Evolutionary conservation across 2,329 filamentous ascomycete genomes (phyloP).

Genomic region (Penicillium italicum): DNA sequence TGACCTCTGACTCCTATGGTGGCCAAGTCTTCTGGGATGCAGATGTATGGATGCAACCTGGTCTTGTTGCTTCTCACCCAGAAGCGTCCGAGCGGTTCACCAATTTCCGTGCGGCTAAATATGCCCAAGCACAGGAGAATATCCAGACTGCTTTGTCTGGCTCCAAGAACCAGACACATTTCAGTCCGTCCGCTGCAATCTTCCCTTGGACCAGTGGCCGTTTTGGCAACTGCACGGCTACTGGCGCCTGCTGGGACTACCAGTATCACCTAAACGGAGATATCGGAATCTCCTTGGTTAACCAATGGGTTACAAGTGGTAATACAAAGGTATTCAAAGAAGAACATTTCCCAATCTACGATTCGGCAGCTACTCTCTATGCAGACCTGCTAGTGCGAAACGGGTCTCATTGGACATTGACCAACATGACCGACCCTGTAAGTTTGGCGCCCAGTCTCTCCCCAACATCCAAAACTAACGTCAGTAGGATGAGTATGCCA

Average conservation of each 20-base stretch:
- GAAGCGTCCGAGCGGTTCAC: slow-evolving; percentile 60
- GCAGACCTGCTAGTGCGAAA: slow-evolving; percentile 60
- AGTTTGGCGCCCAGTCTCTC: slow-evolving; percentile 16
- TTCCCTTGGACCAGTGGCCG: slow-evolving; percentile 67
- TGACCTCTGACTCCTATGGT: slow-evolving; percentile 65
- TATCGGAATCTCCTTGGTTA: slow-evolving; percentile 60
- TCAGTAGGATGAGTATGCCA: slow-evolving; percentile 61
- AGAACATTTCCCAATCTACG: slow-evolving; percentile 59
- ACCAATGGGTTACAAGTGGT: slow-evolving; percentile 59
- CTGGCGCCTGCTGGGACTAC: slow-evolving; percentile 65
- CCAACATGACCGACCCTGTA: slow-evolving; percentile 69
- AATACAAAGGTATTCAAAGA: slow-evolving; percentile 55
- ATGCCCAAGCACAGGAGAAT: slow-evolving; percentile 59
- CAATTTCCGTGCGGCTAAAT: slow-evolving; percentile 60
- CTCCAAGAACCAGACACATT: slow-evolving; percentile 58
- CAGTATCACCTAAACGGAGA: slow-evolving; percentile 70
- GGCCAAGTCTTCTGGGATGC: slow-evolving; percentile 65
- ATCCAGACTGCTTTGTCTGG: slow-evolving; percentile 53
- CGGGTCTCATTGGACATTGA: slow-evolving; percentile 51
- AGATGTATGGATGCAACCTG: slow-evolving; percentile 66
- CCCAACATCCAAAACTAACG: neutral
- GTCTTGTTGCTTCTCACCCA: slow-evolving; percentile 61
- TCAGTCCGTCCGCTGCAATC: slow-evolving; percentile 56
- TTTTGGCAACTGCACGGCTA: slow-evolving; percentile 65
- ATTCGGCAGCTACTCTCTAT: slow-evolving; percentile 61